Base-by-base conservation (phyloP, 108 stramenopile genomes). In the Cyclotella kingstonii region DNA sequence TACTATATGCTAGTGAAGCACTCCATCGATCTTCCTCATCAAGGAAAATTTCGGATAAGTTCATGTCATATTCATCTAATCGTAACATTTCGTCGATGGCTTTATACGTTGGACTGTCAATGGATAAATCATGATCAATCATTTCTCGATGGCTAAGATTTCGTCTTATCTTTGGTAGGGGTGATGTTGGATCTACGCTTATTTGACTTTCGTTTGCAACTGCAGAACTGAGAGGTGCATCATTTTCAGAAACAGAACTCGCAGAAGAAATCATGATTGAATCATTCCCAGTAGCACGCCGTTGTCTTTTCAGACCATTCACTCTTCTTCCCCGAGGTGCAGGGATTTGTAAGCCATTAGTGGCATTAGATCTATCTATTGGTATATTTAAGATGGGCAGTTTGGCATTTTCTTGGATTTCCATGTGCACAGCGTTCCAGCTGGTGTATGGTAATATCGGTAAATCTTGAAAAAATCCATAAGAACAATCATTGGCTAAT, bases 331-430 rank as follows among this genome's bases (percentile, higher is more conserved):
- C 73, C 40, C 68, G 42, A 6, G 62, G 61, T 30, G 68, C 73
- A 30, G 73, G 73, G 14, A 65, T 56, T 26, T 64, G 69, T 53
- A 70, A 51, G 9, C 61, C 61, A 15, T 23, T 33, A 11, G 68
- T 41, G 5, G 69, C 44, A 47, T 73, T 73, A 19, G 80, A 69
- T 49, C 89, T 63, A 57, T 90, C 82, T n/a, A 90, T 75, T 2
- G 75, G 39, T 0, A 68, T 42, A 36, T 82, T 80, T 38, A 84
- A 84, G 0, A 82, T 85, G 26, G 90, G 82, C 2, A 91, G 60
- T 35, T 78, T 84, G n/a, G 87, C 84, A 67, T 91, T 91, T 35
- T 86, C 84, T 55, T 91, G 90, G 0, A 86, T 56, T 26, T 86
- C 82, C 85, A 91, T 91, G 29, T 91, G 90, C 0, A 91, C 90